Conservation (phyloP, 768 basidiomycete genomes). For the Tricholoma bakamatsutake region DNA sequence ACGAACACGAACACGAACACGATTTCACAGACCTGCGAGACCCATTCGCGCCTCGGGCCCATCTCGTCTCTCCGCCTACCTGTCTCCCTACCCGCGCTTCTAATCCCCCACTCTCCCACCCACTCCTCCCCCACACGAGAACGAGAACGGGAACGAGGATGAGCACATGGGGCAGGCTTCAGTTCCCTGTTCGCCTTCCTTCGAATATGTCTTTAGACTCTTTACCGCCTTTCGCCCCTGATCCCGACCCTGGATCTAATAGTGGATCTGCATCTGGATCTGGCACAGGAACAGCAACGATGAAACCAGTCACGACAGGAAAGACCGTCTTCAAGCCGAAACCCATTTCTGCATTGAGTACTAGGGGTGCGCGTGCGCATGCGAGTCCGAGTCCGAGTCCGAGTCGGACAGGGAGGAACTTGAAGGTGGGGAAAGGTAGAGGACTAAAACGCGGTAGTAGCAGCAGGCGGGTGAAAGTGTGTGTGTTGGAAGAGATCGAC, state of each 20-base stretch:
- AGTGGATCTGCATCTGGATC: background rate
- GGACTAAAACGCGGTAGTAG: background rate
- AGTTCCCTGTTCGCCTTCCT: background rate
- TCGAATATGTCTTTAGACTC: background rate
- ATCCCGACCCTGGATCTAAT: background rate
- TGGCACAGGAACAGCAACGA: too few relatives aligned
- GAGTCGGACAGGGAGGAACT: background rate
- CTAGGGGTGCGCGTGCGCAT: too few relatives aligned
- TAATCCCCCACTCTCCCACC: background rate
- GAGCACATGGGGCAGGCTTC: background rate
- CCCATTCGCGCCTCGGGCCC: background rate
- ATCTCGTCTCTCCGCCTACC: background rate
- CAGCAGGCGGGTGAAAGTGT: background rate
- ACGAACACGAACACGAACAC: background rate
- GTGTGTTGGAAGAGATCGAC: background rate
- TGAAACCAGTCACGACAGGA: too few relatives aligned
- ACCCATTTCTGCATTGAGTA: too few relatives aligned
- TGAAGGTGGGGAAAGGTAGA: background rate
- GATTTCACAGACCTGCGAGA: conserved; percentile 1
- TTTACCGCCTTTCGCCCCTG: too few relatives aligned
- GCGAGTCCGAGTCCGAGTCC: too few relatives aligned
- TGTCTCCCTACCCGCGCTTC: background rate
- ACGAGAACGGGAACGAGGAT: background rate
- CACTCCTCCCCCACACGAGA: background rate
- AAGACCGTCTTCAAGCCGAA: too few relatives aligned